Conservation (phyloP, 352 stramenopile genomes). For the Blastocystis sp. region DNA sequence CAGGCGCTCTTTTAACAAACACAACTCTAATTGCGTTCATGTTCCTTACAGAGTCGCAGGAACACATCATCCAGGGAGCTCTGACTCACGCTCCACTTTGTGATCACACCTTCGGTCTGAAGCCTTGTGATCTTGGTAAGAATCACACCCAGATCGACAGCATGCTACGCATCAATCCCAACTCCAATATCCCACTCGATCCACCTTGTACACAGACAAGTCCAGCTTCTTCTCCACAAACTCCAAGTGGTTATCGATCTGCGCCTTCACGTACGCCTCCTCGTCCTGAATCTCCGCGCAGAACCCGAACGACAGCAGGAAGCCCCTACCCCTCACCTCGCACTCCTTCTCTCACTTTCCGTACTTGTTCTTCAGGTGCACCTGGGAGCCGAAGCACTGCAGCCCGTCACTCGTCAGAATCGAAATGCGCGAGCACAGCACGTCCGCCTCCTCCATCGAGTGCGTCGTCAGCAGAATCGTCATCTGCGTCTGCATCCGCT, state of each 20-base stretch:
- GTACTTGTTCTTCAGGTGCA: constrained; percentile 78
- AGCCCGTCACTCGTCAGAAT: constrained; percentile 80
- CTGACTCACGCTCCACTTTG: constrained; percentile 74
- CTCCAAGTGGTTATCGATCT: constrained; percentile 30
- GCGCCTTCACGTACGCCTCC: constrained; percentile 19
- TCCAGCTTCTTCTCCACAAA: constrained; percentile 63
- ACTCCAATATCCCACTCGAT: background rate
- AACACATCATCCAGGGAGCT: constrained; percentile 76
- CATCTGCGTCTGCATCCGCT: constrained; percentile 63
- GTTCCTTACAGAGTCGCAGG: constrained; percentile 72
- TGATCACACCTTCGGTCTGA: constrained; percentile 16
- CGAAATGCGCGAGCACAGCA: constrained; percentile 80
- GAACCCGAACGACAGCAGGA: constrained; percentile 74
- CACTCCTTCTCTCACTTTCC: constrained; percentile 8
- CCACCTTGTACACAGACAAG: constrained; percentile 32
- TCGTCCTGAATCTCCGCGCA: background rate
- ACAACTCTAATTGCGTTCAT: constrained; percentile 27
- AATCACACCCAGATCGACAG: background rate
- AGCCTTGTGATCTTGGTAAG: constrained; percentile 68
- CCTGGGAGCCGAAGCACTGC: constrained; percentile 78
- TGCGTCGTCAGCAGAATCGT: constrained; percentile 82
- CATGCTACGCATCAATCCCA: background rate
- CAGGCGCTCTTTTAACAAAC: no score
- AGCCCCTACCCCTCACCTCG: constrained; percentile 63
- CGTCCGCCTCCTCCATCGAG: constrained; percentile 83